Evolutionary conservation across 805 yeast species (phyloP), one percentile per base, ranked within the genome.

Genomic region (Nakazawaea sp.): DNA sequence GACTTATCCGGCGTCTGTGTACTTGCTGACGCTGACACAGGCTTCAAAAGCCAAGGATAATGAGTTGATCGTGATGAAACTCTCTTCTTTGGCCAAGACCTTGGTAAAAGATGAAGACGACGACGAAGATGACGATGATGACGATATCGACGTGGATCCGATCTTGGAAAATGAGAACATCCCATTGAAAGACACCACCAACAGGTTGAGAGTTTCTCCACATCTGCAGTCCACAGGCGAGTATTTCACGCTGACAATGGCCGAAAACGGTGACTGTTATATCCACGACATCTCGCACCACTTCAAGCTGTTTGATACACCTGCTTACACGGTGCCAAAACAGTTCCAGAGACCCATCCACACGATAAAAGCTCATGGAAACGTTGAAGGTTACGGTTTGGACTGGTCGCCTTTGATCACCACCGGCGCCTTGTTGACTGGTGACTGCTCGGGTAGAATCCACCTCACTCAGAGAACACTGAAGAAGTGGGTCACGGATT

Each of bases 331-430:
- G 49, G 75, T 90, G 45, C 83, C 94, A 35, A 89, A 88, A 55
- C 61, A 71, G 13, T 72, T 79, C 45, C 86, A 82, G 55, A 75
- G 79, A 56, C 96, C 97, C 15, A 54, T 78, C 9, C 89, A 88
- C 61, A 87, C 95, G 5, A 68, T 92, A 42, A 75, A 75, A 52
- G 70, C 64, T 45, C 98, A 92, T 56, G 97, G 97, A 18, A 81
- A 81, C 47, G 95, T 85, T n/a, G 98, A 92, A 64, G 97, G 98
- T 25, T 92, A 87, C 53, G 98, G 96, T 12, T 59, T 92, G 31
- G 98, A 90, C 59, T 92, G 98, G 98, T 85, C 95, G 1, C 96
- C 97, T 30, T 63, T 82, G 45, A 73, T 78, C 43, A 71, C 70
- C 46, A 75, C 86, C 3, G 97, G 97, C 17, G 71, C 88, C 1